phyloP scores from a whole-genome alignment of 495 filamentous ascomycete species.

The Aspergillus egyptiacus region DNA sequence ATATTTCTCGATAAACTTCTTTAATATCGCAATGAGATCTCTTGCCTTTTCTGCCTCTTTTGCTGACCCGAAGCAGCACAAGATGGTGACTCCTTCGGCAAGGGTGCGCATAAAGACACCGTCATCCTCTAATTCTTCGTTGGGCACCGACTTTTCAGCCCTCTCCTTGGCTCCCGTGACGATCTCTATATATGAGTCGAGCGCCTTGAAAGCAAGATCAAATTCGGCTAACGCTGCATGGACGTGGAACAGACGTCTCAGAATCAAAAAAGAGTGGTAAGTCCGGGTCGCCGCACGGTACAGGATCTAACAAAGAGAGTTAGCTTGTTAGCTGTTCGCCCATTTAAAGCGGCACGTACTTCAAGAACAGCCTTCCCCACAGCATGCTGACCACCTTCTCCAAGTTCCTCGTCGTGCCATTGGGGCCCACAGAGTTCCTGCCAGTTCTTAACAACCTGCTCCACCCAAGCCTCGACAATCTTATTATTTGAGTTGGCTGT shows the following conservation, averaged over 20 bases:
- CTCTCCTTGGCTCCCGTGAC: slow-evolving; percentile 73
- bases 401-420: slow-evolving; percentile 72
- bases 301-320: slow-evolving; percentile 49
- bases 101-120: slow-evolving; percentile 66
- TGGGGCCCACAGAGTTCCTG: slow-evolving; percentile 62
- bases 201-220: slow-evolving; percentile 75
- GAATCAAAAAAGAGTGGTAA: slow-evolving; percentile 82
- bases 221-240: slow-evolving; percentile 84
- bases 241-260: slow-evolving; percentile 82
- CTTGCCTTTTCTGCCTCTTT: slow-evolving; percentile 72
- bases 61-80: slow-evolving; percentile 73
- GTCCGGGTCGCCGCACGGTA: slow-evolving; percentile 87
- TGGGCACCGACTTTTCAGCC: slow-evolving; percentile 70
- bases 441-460: slow-evolving; percentile 81
- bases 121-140: slow-evolving; percentile 71
- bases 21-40: slow-evolving; percentile 57
- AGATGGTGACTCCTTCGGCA: slow-evolving; percentile 66
- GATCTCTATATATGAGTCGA: slow-evolving; percentile 85
- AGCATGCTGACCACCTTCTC: slow-evolving; percentile 66
- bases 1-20: slow-evolving; percentile 55
- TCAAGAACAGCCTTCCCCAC: slow-evolving; percentile 68
- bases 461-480: slow-evolving; percentile 75
- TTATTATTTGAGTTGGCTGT: slow-evolving; percentile 67
- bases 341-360: slow-evolving; percentile 36
- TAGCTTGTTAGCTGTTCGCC: not conserved